These are phyloP conservation scores for Massarina eburnea DNA, from an alignment of 2,329 filamentous ascomycete genomes.

Conservation along the genomic window DNA sequence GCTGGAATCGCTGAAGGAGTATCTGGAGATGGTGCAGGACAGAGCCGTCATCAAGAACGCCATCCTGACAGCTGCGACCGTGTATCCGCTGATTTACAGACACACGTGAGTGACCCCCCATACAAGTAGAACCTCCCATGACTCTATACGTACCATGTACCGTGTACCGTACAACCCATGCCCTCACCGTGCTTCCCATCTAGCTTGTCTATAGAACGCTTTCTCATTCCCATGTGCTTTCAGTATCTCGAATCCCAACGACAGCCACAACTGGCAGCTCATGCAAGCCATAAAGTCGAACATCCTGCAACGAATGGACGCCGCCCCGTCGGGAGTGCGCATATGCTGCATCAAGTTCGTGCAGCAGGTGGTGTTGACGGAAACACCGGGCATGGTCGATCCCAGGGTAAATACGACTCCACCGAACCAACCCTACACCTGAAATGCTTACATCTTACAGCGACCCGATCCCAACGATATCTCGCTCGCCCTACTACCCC, in stretches of 20 bases:
- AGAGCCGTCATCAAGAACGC: constrained; percentile 78
- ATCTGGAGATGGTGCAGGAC: constrained; percentile 65
- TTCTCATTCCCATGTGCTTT: constrained; percentile 37
- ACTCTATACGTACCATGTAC: neutral
- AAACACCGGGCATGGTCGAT: constrained; percentile 84
- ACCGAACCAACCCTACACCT: constrained; percentile 6
- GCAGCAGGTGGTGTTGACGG: constrained; percentile 87
- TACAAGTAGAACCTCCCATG: neutral
- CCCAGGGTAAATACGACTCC: constrained; percentile 65
- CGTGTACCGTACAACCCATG: constrained; percentile 10
- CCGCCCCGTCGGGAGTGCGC: constrained; percentile 71
- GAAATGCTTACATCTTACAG: constrained; percentile 49
- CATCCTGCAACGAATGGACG: constrained; percentile 87
- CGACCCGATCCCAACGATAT: constrained; percentile 77
- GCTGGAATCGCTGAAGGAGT: constrained; percentile 68
- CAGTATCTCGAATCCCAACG: constrained; percentile 85
- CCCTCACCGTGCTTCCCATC: constrained; percentile 12
- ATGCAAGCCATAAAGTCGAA: constrained; percentile 87
- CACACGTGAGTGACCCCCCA: constrained; percentile 75
- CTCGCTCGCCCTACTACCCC: constrained; percentile 81
- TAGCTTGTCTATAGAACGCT: constrained; percentile 23
- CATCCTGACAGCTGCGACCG: constrained; percentile 85
- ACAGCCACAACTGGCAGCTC: constrained; percentile 79
- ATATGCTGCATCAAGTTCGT: constrained; percentile 98
- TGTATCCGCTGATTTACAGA: constrained; percentile 88